Percentiles rank a stretch among this genome's conserved stretches.
These are phyloP conservation scores for Phanerochaete carnosa DNA, from an alignment of 768 basidiomycete genomes.

Conservation along the genomic window DNA sequence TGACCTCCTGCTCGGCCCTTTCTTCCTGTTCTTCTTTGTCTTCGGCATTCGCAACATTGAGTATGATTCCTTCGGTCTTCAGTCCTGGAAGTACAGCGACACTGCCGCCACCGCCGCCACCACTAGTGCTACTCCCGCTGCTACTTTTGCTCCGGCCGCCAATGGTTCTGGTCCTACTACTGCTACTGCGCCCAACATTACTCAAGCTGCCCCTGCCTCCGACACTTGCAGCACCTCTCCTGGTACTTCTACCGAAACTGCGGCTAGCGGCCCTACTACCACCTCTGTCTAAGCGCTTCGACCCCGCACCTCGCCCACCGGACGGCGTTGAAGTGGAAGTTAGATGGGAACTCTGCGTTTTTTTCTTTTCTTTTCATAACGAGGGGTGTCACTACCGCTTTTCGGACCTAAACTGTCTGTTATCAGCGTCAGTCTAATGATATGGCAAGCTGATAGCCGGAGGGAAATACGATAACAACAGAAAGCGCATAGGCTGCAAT, in stretches of 20 bases:
- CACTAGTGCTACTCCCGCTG: not conserved
- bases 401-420: no score
- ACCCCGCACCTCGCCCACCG: no score
- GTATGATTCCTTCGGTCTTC: constrained; percentile 12
- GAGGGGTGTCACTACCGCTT: no score
- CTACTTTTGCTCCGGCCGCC: not conserved
- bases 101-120: not conserved
- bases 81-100: not conserved
- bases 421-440: no score
- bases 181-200: not conserved
- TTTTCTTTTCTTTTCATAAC: no score
- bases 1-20: constrained; percentile 35
- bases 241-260: not conserved
- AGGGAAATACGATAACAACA: no score
- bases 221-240: not conserved
- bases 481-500: no score
- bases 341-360: no score
- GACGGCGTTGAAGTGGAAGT: no score
- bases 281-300: not conserved
- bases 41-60: constrained; percentile 20
- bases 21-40: constrained; percentile 32
- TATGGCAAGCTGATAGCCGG: no score
- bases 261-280: not conserved
- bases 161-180: not conserved
- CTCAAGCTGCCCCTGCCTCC: not conserved